Evolutionary conservation across 768 basidiomycete species (phyloP).

Genomic region (Pleurotus tuber-regium): DNA sequence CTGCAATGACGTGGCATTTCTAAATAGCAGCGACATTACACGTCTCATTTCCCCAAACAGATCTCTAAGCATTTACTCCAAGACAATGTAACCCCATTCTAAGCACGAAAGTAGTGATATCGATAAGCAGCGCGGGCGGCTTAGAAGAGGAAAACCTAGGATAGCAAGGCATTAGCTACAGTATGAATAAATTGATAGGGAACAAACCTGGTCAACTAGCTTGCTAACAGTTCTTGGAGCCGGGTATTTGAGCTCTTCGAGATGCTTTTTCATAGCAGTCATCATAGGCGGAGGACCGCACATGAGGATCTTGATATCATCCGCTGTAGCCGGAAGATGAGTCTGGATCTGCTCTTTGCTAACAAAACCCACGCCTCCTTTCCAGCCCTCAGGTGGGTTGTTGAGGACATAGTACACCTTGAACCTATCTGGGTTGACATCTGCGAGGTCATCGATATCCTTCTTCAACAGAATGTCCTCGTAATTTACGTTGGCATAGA

Average conservation of each 20-base stretch:
- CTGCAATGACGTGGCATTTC: no score
- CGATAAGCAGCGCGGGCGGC: background rate
- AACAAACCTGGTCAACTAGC: constrained; percentile 75
- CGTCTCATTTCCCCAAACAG: no score
- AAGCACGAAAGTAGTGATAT: background rate
- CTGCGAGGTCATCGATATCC: constrained; percentile 80
- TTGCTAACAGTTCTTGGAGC: constrained; percentile 90
- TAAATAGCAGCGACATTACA: no score
- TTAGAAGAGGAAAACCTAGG: constrained; percentile 46
- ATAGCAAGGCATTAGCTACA: constrained; percentile 10
- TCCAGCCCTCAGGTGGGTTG: constrained; percentile 88
- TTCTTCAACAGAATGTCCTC: constrained; percentile 91
- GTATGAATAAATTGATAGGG: background rate
- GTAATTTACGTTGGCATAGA: constrained; percentile 93
- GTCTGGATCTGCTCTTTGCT: constrained; percentile 87
- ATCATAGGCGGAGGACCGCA: constrained; percentile 73
- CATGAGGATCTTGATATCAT: constrained; percentile 81
- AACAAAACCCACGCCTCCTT: constrained; percentile 89
- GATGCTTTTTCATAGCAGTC: constrained; percentile 68
- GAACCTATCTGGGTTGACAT: constrained; percentile 59
- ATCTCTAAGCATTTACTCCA: no score
- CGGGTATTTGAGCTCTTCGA: constrained; percentile 85
- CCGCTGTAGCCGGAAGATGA: constrained; percentile 62
- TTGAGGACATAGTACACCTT: constrained; percentile 90
- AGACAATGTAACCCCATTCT: no score